These are phyloP conservation scores for Trichodelitschia bisporula DNA, from an alignment of 495 filamentous ascomycete genomes.

Conservation along the genomic window DNA sequence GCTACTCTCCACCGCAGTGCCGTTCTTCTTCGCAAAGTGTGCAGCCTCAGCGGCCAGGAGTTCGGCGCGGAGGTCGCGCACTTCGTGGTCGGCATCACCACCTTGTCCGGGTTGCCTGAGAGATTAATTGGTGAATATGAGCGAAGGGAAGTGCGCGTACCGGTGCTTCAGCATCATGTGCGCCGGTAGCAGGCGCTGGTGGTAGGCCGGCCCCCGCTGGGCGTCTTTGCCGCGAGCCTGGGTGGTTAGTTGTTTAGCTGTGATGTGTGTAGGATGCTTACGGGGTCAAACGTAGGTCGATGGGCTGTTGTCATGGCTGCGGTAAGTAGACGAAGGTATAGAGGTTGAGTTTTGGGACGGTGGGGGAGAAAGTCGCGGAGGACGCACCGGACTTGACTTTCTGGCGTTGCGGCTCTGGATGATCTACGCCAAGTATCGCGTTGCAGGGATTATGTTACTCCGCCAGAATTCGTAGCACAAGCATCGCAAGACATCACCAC, in stretches of 20 bases:
- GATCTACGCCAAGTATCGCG: too few relatives aligned
- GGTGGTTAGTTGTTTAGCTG: not conserved
- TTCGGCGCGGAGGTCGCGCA: constrained; percentile 74
- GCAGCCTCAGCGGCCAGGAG: constrained; percentile 69
- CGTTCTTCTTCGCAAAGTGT: constrained; percentile 65
- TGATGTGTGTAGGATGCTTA: constrained; percentile 16
- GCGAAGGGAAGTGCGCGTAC: constrained; percentile 16
- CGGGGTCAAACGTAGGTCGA: constrained; percentile 83
- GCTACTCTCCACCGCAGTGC: constrained; percentile 16
- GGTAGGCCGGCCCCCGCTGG: constrained; percentile 79
- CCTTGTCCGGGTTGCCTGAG: constrained; percentile 67
- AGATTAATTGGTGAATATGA: not conserved
- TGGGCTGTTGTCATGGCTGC: constrained; percentile 28
- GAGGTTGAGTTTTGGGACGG: too few relatives aligned
- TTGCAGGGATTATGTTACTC: too few relatives aligned
- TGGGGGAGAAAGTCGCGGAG: too few relatives aligned
- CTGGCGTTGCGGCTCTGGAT: too few relatives aligned
- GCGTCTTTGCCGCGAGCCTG: constrained; percentile 88
- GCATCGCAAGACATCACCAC: too few relatives aligned
- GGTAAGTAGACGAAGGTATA: too few relatives aligned
- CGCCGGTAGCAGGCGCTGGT: constrained; percentile 84
- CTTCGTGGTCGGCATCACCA: constrained; percentile 43
- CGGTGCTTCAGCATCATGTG: constrained; percentile 77
- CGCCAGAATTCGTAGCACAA: too few relatives aligned
- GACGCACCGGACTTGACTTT: too few relatives aligned